Percentiles rank a stretch among this genome's conserved stretches.
Evolutionary conservation across 305 asterid species (phyloP).

Genomic region (Solanum hybrid): DNA sequence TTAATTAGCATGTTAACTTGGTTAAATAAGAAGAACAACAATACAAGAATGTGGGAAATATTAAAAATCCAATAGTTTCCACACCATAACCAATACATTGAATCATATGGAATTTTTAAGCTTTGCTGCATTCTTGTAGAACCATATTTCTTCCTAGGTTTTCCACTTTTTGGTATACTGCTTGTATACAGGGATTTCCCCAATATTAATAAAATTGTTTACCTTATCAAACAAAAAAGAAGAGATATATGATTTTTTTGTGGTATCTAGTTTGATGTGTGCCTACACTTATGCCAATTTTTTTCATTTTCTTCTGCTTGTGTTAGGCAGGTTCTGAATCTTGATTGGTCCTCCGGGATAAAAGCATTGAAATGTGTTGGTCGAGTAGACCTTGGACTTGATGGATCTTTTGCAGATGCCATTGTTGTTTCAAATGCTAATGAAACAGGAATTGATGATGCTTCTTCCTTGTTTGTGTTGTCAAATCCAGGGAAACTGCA

Average conservation of each 20-base stretch:
- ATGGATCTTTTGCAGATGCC: constrained; percentile 86
- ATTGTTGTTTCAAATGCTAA: constrained; percentile 36
- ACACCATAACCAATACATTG: background rate
- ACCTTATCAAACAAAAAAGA: background rate
- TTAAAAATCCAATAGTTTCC: background rate
- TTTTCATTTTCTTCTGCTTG: background rate
- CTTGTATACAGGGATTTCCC: background rate
- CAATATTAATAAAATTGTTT: background rate
- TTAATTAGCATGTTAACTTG: background rate
- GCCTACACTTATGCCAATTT: background rate
- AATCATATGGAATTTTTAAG: background rate
- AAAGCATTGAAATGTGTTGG: constrained; percentile 61
- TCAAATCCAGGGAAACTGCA: constrained; percentile 88
- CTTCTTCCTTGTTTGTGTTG: constrained; percentile 57
- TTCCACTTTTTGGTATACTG: background rate
- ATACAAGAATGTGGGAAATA: background rate
- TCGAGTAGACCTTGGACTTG: constrained; percentile 82
- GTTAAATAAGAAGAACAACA: background rate
- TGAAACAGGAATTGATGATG: constrained; percentile 31
- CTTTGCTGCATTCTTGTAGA: background rate
- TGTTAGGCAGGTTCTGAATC: constrained; percentile 72
- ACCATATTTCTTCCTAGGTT: background rate
- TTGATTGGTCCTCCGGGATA: constrained; percentile 92
- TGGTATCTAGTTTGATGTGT: constrained; percentile 2
- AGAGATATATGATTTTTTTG: background rate